Evolutionary conservation across 2,329 filamentous ascomycete genomes (phyloP).

Genomic region (Emericellopsis atlantica): DNA sequence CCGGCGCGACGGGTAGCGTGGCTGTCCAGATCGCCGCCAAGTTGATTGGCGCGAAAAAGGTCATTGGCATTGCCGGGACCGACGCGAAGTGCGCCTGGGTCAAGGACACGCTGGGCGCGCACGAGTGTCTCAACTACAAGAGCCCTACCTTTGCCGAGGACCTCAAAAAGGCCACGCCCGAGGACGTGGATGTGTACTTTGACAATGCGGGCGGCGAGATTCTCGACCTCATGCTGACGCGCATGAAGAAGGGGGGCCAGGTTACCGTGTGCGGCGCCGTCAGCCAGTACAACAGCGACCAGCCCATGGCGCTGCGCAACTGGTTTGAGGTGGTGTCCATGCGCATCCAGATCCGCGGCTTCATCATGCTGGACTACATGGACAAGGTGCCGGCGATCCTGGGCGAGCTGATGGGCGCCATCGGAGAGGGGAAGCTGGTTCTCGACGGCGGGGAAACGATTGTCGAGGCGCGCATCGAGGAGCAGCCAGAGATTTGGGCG

Average conservation of each 20-base stretch:
- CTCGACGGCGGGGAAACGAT: slow-evolving; percentile 11
- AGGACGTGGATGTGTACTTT: slow-evolving; percentile 57
- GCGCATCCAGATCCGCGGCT: slow-evolving; percentile 11
- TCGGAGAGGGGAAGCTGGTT: slow-evolving; percentile 13
- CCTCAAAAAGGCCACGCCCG: slow-evolving; percentile 45
- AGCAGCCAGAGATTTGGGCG: slow-evolving; percentile 14
- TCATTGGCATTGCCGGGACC: slow-evolving; percentile 54
- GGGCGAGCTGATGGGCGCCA: slow-evolving; percentile 12
- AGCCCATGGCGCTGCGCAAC: slow-evolving; percentile 11
- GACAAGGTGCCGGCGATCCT: slow-evolving; percentile 13
- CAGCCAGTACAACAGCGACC: slow-evolving; percentile 51
- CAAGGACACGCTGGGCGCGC: slow-evolving; percentile 50
- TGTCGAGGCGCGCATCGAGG: slow-evolving; percentile 12
- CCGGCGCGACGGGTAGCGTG: slow-evolving; percentile 65
- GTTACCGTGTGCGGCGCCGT: slow-evolving; percentile 64
- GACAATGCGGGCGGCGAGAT: slow-evolving; percentile 66
- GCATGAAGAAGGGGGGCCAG: slow-evolving; percentile 47
- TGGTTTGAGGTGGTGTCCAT: slow-evolving; percentile 15
- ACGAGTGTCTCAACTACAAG: slow-evolving; percentile 60
- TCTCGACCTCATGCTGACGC: slow-evolving; percentile 48
- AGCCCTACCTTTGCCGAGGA: slow-evolving; percentile 43
- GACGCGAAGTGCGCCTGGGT: slow-evolving; percentile 58
- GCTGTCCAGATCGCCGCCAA: slow-evolving; percentile 66
- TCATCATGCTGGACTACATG: slow-evolving; percentile 16
- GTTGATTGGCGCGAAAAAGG: slow-evolving; percentile 43